Evolutionary conservation across 768 basidiomycete genomes (phyloP).

Genomic region (Boletales sp.): DNA sequence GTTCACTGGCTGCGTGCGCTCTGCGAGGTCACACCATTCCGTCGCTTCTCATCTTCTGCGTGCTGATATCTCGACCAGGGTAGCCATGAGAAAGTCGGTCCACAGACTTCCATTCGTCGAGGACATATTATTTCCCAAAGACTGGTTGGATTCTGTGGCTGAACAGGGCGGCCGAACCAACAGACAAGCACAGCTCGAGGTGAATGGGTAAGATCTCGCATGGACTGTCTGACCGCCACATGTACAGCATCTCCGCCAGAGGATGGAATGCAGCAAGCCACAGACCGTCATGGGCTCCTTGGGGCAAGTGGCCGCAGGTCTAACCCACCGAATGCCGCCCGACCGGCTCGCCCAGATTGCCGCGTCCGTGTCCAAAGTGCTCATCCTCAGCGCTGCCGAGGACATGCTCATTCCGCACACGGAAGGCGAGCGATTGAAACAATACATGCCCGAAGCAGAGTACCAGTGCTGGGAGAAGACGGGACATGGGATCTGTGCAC

Average conservation of each 20-base stretch:
- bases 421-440: conserved; percentile 52
- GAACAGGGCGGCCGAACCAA: conserved; percentile 59
- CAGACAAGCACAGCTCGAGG: conserved; percentile 54
- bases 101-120: conserved; percentile 49
- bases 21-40: conserved; percentile 30
- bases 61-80: conserved; percentile 28
- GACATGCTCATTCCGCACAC: conserved; percentile 54
- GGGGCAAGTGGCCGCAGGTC: conserved; percentile 68
- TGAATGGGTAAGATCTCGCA: conserved; percentile 21
- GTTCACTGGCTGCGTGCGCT: conserved; percentile 37
- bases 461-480: conserved; percentile 55
- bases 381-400: conserved; percentile 64
- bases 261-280: conserved; percentile 49
- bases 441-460: conserved; percentile 55
- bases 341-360: conserved; percentile 49
- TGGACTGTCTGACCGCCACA: not conserved
- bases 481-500: conserved; percentile 61
- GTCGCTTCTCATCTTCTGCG: not conserved
- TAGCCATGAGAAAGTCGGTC: conserved; percentile 37
- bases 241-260: conserved; percentile 43
- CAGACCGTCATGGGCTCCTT: conserved; percentile 60
- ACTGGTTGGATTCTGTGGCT: conserved; percentile 59
- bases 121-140: conserved; percentile 54
- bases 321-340: conserved; percentile 58
- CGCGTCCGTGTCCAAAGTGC: conserved; percentile 57